Percentiles rank a stretch among this genome's conserved stretches.
phyloP scores from a whole-genome alignment of 345 rosid genomes.

The Melaleuca alternifolia region DNA sequence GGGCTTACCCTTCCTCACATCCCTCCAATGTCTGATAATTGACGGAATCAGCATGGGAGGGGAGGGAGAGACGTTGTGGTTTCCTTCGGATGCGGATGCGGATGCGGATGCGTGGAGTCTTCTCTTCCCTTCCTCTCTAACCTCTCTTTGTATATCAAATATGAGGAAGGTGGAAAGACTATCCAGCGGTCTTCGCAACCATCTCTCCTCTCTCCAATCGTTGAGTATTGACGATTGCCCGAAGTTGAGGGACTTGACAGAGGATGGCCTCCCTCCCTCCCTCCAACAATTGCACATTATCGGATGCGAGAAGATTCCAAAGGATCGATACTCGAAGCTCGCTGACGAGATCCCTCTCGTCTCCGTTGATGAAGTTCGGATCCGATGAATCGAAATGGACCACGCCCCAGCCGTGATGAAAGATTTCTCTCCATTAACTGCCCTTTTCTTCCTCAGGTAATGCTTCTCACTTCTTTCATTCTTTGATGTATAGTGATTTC shows the following conservation, averaged over 20 bases:
- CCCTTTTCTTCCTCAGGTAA: too few species aligned
- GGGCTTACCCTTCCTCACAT: not conserved
- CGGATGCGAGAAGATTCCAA: too few species aligned
- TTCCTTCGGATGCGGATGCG: not conserved
- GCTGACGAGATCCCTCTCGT: too few species aligned
- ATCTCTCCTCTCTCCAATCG: not conserved
- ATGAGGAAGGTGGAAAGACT: not conserved
- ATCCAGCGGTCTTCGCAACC: not conserved
- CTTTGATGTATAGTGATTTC: too few species aligned
- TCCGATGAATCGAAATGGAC: not conserved
- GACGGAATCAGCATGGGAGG: not conserved
- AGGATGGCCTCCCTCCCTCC: not conserved
- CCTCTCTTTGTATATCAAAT: accelerated
- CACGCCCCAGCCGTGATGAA: too few species aligned
- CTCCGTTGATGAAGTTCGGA: not conserved
- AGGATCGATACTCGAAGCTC: too few species aligned
- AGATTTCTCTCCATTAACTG: too few species aligned
- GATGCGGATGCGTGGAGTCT: not conserved
- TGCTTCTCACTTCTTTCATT: too few species aligned
- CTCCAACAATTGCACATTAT: not conserved
- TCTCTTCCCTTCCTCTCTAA: not conserved
- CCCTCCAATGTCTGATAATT: accelerated
- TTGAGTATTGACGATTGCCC: accelerated
- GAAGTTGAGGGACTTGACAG: not conserved
- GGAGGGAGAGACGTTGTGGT: not conserved